A percentile compares a stretch with the other conserved stretches of the same genome.
Conservation (phyloP, 139 green algal species). For the Chlorella sp. region DNA sequence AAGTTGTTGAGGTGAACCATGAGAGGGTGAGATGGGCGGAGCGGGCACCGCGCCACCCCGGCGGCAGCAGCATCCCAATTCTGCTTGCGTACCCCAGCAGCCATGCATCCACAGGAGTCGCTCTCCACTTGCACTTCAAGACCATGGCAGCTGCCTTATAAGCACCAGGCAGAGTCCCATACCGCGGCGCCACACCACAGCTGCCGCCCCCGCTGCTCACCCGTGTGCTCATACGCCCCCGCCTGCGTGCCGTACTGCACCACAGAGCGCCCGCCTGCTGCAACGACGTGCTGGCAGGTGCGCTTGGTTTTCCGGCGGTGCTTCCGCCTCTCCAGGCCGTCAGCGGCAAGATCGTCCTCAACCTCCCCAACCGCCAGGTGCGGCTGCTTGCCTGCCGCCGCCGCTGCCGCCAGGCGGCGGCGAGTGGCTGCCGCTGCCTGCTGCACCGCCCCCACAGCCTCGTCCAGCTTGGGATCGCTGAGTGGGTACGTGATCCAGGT, state of each 20-base stretch:
- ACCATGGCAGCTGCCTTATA: not conserved
- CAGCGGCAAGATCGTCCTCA: not conserved
- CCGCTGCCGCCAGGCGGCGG: not conserved
- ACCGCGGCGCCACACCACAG: conserved; percentile 18
- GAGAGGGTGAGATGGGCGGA: not conserved
- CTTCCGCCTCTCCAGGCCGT: not conserved
- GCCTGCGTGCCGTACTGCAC: conserved; percentile 23
- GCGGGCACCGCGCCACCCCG: no score
- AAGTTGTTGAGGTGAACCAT: not conserved
- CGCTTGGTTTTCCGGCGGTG: not conserved
- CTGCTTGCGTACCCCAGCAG: not conserved
- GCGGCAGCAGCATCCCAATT: no score
- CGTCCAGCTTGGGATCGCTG: not conserved
- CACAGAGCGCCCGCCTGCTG: not conserved
- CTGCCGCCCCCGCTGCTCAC: not conserved
- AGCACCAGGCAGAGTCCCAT: not conserved
- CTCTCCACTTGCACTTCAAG: not conserved
- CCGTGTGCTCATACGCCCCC: conserved; percentile 1
- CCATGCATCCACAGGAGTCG: not conserved
- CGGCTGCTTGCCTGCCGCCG: not conserved
- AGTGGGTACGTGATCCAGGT: conserved; percentile 51
- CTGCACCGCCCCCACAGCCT: not conserved
- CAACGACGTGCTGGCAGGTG: not conserved
- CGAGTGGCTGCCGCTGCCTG: not conserved
- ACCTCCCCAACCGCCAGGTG: not conserved